Evolutionary conservation across 768 basidiomycete species (phyloP), one percentile per base, ranked within the genome.

Genomic region (Tulasnella sp.): DNA sequence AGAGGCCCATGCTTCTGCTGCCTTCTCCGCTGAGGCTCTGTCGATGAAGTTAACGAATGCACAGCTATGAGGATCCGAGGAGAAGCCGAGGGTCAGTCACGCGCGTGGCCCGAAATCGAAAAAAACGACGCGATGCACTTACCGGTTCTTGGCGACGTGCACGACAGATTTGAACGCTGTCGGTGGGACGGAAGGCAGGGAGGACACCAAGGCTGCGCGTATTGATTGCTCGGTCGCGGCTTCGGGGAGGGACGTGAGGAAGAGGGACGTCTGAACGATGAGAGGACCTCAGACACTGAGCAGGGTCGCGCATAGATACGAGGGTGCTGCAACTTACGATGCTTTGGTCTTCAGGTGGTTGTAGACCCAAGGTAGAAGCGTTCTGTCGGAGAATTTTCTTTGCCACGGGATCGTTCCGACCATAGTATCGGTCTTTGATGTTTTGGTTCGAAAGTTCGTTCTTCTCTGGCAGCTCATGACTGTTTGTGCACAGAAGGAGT

Each of bases 41-140:
- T 93, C 91, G 83, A 90, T 92, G 88, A 99, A 99, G 86, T 98
- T 98, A 77, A 98, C 90, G 86, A 99, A 99, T 0, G 97, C 98
- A 86, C 96, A 97, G 86, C 94, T 94, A 80, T 41, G 44, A 48
- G 72, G 28, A 78, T 69, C 64, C 64, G 64, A 69, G 16, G 64
- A 69, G 64, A 28, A 24, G 64, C 22, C 58, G 28, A 77, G 28
- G 78, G 72, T 75, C 44, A 72, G 79, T 46, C 79, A 37, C 64
- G 34, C 64, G 64, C 64, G 64, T 28, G 64, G 44, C 16, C 54
- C 60, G 40, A 75, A 54, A 8, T 28, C 11, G 28, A 77, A 76
- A 37, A 40, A 31, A 46, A 18, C 3, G 54, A 81, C 28, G 41
- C 42, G n/a, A 60, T 20, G 40, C 40, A 84, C 87, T 14, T 82